phyloP scores from a whole-genome alignment of 345 rosid species.

The Iberis pinnata region DNA sequence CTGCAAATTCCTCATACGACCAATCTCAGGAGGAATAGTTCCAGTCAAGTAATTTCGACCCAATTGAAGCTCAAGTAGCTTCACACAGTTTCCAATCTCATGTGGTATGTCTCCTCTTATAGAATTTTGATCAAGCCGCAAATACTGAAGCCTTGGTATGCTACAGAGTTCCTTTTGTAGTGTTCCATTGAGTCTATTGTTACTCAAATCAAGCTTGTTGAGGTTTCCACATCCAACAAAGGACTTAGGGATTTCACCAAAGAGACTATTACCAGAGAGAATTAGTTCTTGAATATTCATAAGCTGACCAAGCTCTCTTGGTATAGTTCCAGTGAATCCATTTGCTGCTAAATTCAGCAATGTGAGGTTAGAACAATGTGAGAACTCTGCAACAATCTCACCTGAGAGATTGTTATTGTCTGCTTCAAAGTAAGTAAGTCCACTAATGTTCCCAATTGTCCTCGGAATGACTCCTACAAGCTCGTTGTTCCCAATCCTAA shows the following conservation, averaged over 20 bases:
- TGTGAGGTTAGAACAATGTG: conserved; percentile 75
- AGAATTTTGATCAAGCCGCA: conserved; percentile 60
- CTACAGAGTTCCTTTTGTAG: conserved; percentile 59
- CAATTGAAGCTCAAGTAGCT: conserved; percentile 50
- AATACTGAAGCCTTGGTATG: conserved; percentile 56
- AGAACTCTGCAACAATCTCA: conserved; percentile 60
- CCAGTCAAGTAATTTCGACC: conserved; percentile 80
- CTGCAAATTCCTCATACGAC: conserved; percentile 62
- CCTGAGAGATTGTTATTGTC: conserved; percentile 80
- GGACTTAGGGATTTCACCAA: conserved; percentile 68
- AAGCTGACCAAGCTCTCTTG: conserved; percentile 65
- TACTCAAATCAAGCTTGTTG: conserved; percentile 75
- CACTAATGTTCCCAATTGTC: conserved; percentile 64
- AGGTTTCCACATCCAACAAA: conserved; percentile 76
- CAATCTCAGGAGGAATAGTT: conserved; percentile 60
- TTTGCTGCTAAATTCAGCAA: conserved; percentile 79
- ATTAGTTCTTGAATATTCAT: conserved; percentile 81
- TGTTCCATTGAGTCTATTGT: conserved; percentile 73
- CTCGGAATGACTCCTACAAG: conserved; percentile 73
- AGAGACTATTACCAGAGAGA: conserved; percentile 70
- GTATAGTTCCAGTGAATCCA: conserved; percentile 73
- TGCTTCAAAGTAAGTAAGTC: conserved; percentile 91
- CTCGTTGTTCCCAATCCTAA: conserved; percentile 77
- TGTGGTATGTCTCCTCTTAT: conserved; percentile 72
- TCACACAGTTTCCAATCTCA: conserved; percentile 63